A percentile compares a stretch with the other conserved stretches of the same genome.
Conservation (phyloP, 1,139 yeast genomes). For the Hyphopichia pseudoburtonii region DNA sequence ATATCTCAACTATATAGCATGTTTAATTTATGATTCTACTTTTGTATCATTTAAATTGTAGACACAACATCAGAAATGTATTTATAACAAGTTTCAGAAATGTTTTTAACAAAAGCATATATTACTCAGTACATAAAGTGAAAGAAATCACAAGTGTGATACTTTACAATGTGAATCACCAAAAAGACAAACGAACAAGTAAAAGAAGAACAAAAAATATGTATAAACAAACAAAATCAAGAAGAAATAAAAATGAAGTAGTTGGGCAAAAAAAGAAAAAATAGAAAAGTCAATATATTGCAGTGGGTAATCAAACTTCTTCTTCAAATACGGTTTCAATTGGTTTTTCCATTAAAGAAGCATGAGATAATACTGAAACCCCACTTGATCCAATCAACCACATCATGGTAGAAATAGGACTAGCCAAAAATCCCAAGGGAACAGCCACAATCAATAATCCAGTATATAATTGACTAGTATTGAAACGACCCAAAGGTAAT, state of each 20-base stretch:
- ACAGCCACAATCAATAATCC: slow-evolving; percentile 75
- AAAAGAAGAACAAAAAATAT: too few relatives aligned
- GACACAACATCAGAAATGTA: too few relatives aligned
- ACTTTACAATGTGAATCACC: too few relatives aligned
- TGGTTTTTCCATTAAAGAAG: slow-evolving; percentile 94
- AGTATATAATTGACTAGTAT: slow-evolving; percentile 86
- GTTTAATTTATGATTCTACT: slow-evolving; percentile 16
- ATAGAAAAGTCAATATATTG: too few relatives aligned
- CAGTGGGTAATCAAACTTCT: slow-evolving; percentile 56
- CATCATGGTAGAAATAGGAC: slow-evolving; percentile 89
- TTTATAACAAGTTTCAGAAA: too few relatives aligned
- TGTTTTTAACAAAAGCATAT: too few relatives aligned
- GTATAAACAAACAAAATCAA: too few relatives aligned
- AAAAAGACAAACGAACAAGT: background rate
- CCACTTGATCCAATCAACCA: slow-evolving; percentile 97
- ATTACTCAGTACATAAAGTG: too few relatives aligned
- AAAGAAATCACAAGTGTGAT: too few relatives aligned
- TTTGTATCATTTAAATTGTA: background rate
- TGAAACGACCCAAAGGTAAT: slow-evolving; percentile 64
- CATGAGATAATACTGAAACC: slow-evolving; percentile 85
- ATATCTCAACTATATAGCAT: slow-evolving; percentile 15
- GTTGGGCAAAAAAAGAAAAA: too few relatives aligned
- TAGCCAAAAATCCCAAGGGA: slow-evolving; percentile 89
- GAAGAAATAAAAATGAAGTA: too few relatives aligned
- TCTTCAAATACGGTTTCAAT: slow-evolving; percentile 97